Base-by-base conservation (phyloP, 768 basidiomycete species). In the Polyporus arcularius region DNA sequence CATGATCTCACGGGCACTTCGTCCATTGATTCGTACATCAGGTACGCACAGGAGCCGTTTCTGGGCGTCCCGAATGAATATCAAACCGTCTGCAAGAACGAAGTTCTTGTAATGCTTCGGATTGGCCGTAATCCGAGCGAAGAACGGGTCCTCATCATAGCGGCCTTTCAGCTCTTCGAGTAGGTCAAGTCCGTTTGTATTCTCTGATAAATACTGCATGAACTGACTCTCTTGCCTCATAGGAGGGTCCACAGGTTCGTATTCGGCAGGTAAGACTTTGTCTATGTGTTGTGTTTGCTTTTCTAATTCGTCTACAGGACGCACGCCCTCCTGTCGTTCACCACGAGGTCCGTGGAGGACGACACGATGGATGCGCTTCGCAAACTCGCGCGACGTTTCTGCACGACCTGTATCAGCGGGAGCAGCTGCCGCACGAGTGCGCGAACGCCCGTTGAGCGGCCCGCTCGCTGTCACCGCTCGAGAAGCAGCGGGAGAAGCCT, bases 31-130 rank as follows among this genome's bases (percentile, higher is more conserved):
- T 14, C 57, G 42, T 0, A 69, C 18, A 2, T 72, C 63, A 11
- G 73, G 77, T 0, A 78, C 67, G 57, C 72, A 74, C 0, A 76
- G 38, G 0, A 63, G 32, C 72, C 30, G 7, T 2, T 57, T 61
- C 0, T 58, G 58, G 0, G 35, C 14, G 9, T 50, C 53, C 3
- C 32, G 15, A 7, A 71, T 42, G 48, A 57, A 67, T 0, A 65
- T 39, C 1, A 72, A 56, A 0, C 65, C 71, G 15, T 73, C 63
- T 0, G 18, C 31, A 0, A 64, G 49, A 6, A 48, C 38, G 38
- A 75, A 74, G 5, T 43, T 43, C 42, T 43, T 43, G 14, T 15
- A 43, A 4, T 43, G 42, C 42, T 43, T 43, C 4, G 42, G 42
- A 40, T 43, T 43, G 12, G 14, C 42, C 5, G 18, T 4, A 14